Evolutionary conservation across 2,329 filamentous ascomycete species (phyloP).

Genomic region (Cladosporium halotolerans): DNA sequence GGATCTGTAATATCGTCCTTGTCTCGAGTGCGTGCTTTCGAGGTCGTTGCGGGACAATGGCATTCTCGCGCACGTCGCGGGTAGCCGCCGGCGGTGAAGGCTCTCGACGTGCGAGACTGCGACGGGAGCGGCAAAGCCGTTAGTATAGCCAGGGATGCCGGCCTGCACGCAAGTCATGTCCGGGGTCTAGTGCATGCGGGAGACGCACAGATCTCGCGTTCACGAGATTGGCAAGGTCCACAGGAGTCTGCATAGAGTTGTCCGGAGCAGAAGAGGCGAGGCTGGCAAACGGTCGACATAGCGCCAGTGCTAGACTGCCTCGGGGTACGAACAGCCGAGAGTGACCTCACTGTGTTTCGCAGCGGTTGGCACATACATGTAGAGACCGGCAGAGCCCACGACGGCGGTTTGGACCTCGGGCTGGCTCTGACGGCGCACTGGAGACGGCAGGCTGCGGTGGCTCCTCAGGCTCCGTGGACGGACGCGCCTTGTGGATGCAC

Average conservation of each 20-base stretch:
- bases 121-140: constrained; percentile 1
- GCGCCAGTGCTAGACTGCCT: no score
- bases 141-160: constrained; percentile 4
- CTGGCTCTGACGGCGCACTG: no score
- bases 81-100: constrained; percentile 4
- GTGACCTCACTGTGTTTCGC: no score
- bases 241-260: background rate
- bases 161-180: constrained; percentile 9
- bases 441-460: no score
- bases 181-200: constrained; percentile 9
- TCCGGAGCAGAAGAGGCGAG: background rate
- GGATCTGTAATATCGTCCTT: no score
- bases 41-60: constrained; percentile 3
- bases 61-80: constrained; percentile 6
- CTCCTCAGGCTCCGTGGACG: no score
- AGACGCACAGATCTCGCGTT: constrained; percentile 7
- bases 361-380: no score
- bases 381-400: no score
- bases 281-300: no score
- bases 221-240: constrained; percentile 9
- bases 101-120: constrained; percentile 1
- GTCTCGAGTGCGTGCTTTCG: background rate
- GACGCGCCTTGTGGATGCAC: no score
- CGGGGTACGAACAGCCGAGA: no score
- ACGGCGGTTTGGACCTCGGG: no score